Evolutionary conservation across 306 rosid genomes (phyloP).

Genomic region (Cicer arietinum): DNA sequence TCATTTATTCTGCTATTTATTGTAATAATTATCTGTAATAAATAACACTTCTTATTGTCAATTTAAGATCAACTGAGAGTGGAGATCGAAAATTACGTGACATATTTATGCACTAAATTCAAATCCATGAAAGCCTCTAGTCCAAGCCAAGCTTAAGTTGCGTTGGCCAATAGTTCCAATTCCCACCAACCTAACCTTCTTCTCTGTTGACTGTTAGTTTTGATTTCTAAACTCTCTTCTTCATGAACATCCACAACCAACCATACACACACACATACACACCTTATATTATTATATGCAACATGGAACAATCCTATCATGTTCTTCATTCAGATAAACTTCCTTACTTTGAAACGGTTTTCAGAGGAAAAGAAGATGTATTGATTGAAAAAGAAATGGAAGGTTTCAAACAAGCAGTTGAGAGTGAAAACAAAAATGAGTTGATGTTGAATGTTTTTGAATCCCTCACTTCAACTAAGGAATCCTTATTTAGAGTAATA

Average conservation of each 20-base stretch:
- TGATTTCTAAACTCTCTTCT: conserved; percentile 31
- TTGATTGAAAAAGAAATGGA: conserved; percentile 44
- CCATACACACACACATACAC: not conserved
- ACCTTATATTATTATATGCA: conserved; percentile 28
- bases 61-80: no score
- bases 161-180: conserved; percentile 1
- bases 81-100: no score
- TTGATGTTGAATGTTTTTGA: conserved; percentile 46
- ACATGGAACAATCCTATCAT: conserved; percentile 53
- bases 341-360: conserved; percentile 43
- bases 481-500: conserved; percentile 49
- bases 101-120: no score
- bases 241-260: conserved; percentile 40
- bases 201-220: conserved; percentile 70
- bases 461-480: conserved; percentile 50
- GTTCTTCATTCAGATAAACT: conserved; percentile 41
- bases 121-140: no score
- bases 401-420: conserved; percentile 50
- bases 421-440: conserved; percentile 49
- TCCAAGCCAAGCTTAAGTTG: not conserved
- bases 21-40: no score
- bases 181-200: conserved; percentile 1
- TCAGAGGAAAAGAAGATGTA: conserved; percentile 49
- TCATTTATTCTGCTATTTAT: no score
- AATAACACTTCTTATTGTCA: no score